phyloP scores from a whole-genome alignment of 352 stramenopile genomes.

The Peronospora belbahrii region DNA sequence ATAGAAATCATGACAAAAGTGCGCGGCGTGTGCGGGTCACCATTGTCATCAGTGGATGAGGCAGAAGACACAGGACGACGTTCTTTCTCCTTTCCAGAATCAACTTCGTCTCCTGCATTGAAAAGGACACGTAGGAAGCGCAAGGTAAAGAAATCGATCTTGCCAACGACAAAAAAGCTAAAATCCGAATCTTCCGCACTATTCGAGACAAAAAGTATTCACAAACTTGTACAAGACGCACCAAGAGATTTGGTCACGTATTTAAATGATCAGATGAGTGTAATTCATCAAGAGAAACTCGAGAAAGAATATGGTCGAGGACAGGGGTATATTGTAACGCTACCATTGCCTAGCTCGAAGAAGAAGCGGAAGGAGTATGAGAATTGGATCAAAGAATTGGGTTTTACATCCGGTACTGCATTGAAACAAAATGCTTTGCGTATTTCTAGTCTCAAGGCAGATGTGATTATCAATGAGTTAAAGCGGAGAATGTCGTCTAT shows the following conservation, averaged over 20 bases:
- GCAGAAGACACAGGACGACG: conserved; percentile 3
- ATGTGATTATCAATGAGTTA: conserved; percentile 50
- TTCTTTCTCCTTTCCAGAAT: conserved; percentile 6
- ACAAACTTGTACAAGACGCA: conserved; percentile 37
- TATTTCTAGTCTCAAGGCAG: conserved; percentile 49
- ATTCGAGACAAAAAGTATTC: conserved; percentile 22
- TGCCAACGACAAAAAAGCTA: conserved; percentile 16
- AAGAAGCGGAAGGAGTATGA: conserved; percentile 22
- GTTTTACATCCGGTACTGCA: conserved; percentile 36
- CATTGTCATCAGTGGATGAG: conserved; percentile 44
- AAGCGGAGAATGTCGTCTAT: conserved; percentile 22
- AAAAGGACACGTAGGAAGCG: conserved; percentile 9
- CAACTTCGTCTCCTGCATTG: conserved; percentile 6
- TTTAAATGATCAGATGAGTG: conserved; percentile 42
- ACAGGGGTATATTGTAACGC: conserved; percentile 50
- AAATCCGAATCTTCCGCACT: conserved; percentile 1
- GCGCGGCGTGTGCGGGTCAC: conserved; percentile 39
- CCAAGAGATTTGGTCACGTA: conserved; percentile 48
- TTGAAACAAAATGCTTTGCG: conserved; percentile 34
- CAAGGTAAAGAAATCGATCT: conserved; percentile 5
- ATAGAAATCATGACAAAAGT: conserved; percentile 16
- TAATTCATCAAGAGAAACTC: conserved; percentile 36
- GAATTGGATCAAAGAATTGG: conserved; percentile 41
- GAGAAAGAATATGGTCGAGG: conserved; percentile 43
- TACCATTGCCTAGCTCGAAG: conserved; percentile 25